These are phyloP conservation scores for Mycena haematopus DNA, from an alignment of 768 basidiomycete genomes.

Conservation along the genomic window DNA sequence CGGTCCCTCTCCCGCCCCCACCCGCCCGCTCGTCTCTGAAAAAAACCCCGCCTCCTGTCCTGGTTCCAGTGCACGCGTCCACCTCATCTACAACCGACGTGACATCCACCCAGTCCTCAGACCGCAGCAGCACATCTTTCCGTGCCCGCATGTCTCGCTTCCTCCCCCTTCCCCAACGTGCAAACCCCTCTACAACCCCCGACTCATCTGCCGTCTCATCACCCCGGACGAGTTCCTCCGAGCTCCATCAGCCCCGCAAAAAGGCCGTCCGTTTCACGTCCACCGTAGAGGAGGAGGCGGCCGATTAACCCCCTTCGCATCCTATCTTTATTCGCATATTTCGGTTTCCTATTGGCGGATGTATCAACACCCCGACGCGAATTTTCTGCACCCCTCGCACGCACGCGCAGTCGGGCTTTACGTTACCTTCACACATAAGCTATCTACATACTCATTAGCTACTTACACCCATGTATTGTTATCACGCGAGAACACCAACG, in stretches of 20 bases:
- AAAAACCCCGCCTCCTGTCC: slow-evolving; percentile 13
- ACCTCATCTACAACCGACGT: slow-evolving; percentile 27
- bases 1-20: slow-evolving; percentile 13
- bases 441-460: slow-evolving; percentile 29
- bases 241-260: slow-evolving; percentile 20
- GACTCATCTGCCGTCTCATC: slow-evolving; percentile 29
- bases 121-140: slow-evolving; percentile 27
- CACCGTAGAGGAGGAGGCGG: slow-evolving; percentile 22
- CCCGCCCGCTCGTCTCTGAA: slow-evolving; percentile 30
- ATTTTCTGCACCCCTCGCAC: no score
- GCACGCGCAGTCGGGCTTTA: background rate
- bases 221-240: slow-evolving; percentile 26
- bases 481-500: no score
- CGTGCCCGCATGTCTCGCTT: slow-evolving; percentile 39
- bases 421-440: background rate
- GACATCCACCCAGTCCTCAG: slow-evolving; percentile 28
- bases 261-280: slow-evolving; percentile 30
- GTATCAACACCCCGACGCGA: slow-evolving; percentile 19
- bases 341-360: slow-evolving; percentile 15
- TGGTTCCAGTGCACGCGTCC: slow-evolving; percentile 1
- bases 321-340: slow-evolving; percentile 29
- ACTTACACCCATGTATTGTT: no score
- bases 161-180: slow-evolving; percentile 55
- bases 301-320: slow-evolving; percentile 8
- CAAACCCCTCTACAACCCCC: slow-evolving; percentile 39